These are phyloP conservation scores for Ganoderma leucocontextum DNA, from an alignment of 1,284 basidiomycete species.

Conservation along the genomic window DNA sequence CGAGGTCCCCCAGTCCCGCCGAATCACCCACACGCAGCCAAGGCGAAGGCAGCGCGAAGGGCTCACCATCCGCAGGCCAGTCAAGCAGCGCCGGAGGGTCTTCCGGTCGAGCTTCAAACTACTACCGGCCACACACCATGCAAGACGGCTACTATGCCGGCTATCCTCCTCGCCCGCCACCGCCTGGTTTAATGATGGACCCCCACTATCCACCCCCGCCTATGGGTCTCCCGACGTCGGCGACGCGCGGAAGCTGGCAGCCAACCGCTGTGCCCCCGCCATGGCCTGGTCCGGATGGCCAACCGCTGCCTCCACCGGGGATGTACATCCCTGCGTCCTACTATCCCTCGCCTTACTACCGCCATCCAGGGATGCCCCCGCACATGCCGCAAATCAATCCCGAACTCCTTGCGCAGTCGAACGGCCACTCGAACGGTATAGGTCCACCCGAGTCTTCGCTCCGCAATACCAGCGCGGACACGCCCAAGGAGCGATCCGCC, in stretches of 20 bases:
- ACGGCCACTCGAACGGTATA: constrained; percentile 29
- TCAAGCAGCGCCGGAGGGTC: constrained; percentile 32
- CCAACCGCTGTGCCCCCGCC: constrained; percentile 37
- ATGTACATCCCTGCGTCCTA: constrained; percentile 50
- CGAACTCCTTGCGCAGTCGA: constrained; percentile 32
- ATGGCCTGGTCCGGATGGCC: constrained; percentile 47
- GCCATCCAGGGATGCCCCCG: constrained; percentile 42
- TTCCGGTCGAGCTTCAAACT: constrained; percentile 52
- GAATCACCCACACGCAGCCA: constrained; percentile 54
- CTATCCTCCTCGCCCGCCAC: constrained; percentile 36
- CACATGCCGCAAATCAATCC: constrained; percentile 38
- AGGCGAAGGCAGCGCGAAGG: constrained; percentile 48
- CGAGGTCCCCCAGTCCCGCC: constrained; percentile 58
- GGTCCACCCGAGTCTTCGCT: constrained; percentile 32
- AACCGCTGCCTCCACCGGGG: constrained; percentile 38
- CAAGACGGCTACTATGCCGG: constrained; percentile 34
- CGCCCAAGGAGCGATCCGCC: constrained; percentile 11
- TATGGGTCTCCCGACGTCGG: constrained; percentile 59
- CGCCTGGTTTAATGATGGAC: constrained; percentile 43
- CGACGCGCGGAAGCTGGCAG: constrained; percentile 51
- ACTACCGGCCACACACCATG: constrained; percentile 70
- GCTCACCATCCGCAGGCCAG: constrained; percentile 39
- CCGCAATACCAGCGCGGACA: constrained; percentile 26
- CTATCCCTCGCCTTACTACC: constrained; percentile 58
- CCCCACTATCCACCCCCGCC: constrained; percentile 48